Percentiles rank a stretch among this genome's conserved stretches.
Evolutionary conservation across 805 yeast species (phyloP).

Genomic region (Candida chilensis): DNA sequence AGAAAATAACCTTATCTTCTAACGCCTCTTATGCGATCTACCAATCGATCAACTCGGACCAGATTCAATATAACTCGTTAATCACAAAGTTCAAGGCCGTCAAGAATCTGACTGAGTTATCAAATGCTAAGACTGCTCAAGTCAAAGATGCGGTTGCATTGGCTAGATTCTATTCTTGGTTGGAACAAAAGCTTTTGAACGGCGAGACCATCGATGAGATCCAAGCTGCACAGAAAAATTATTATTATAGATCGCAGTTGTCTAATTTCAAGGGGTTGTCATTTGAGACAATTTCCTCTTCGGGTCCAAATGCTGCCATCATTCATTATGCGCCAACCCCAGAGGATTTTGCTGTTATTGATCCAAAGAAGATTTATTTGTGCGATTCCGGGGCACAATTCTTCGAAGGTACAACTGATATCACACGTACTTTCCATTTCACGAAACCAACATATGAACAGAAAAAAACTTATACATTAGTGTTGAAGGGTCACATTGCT

Average conservation of each 20-base stretch:
- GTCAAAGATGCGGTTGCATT: slow-evolving; percentile 76
- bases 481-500: slow-evolving; percentile 85
- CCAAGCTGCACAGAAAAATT: slow-evolving; percentile 54
- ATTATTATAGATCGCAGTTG: slow-evolving; percentile 41
- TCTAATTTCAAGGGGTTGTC: slow-evolving; percentile 59
- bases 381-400: slow-evolving; percentile 91
- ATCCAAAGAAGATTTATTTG: slow-evolving; percentile 60
- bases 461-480: slow-evolving; percentile 66
- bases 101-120: slow-evolving; percentile 66
- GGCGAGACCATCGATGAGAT: slow-evolving; percentile 45
- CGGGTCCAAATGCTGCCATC: slow-evolving; percentile 69
- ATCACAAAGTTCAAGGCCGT: slow-evolving; percentile 60
- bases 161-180: slow-evolving; percentile 73
- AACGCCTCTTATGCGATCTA: not conserved
- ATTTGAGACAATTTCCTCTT: slow-evolving; percentile 67
- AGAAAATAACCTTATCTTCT: no score
- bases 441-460: slow-evolving; percentile 45
- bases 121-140: slow-evolving; percentile 71
- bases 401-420: slow-evolving; percentile 92
- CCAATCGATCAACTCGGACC: not conserved
- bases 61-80: slow-evolving; percentile 12
- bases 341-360: slow-evolving; percentile 49
- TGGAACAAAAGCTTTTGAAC: slow-evolving; percentile 49
- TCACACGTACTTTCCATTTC: slow-evolving; percentile 81
- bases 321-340: slow-evolving; percentile 69